Evolutionary conservation across 805 yeast genomes (phyloP), one percentile per base, ranked within the genome.

Genomic region (Starmerella scarabaei): DNA sequence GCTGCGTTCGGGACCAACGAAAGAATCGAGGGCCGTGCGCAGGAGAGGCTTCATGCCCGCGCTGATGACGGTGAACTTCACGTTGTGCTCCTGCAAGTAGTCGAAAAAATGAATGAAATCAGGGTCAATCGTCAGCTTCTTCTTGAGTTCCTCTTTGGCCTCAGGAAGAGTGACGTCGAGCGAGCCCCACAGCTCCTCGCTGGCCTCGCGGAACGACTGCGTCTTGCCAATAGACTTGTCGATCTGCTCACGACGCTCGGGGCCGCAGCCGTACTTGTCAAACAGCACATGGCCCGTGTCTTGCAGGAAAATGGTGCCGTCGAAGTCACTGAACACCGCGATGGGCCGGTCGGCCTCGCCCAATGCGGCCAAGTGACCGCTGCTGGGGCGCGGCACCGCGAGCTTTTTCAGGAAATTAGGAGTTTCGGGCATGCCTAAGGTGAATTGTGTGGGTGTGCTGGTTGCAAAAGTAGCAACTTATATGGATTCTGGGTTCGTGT

Each of bases 261-360:
- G 42, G 15, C 69, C 69, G 37, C 67, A 62, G 38, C 69, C 69
- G 42, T 53, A 60, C 40, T 56, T 47, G 52, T 64, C 69, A 41
- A 64, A 64, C 41, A 64, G 54, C n/a, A 64, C 59, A 40, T 64
- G 69, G 39, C 69, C 69, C 16, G 69, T 63, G 43, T 64, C 69
- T 49, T 64, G 69, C 38, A 59, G 54, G 51, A 65, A 65, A 36
- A 64, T 64, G 33, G 69, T 64, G 34, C 69, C 69, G 50, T 64
- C 69, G 48, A 64, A 64, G 53, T 64, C 69, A 36, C 62, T 50
- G 41, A 51, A 51, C 28, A 51, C 49, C 19, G 51, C 53, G 28
- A 53, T 42, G 21, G 54, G 52, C 33, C 56, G 48, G 48, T 52
- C 55, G 5, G 43, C 35, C 29, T 52, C 54, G 20, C 52, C 52